These are phyloP conservation scores for Botrytis elliptica DNA, from an alignment of 2,329 filamentous ascomycete species.

Conservation along the genomic window DNA sequence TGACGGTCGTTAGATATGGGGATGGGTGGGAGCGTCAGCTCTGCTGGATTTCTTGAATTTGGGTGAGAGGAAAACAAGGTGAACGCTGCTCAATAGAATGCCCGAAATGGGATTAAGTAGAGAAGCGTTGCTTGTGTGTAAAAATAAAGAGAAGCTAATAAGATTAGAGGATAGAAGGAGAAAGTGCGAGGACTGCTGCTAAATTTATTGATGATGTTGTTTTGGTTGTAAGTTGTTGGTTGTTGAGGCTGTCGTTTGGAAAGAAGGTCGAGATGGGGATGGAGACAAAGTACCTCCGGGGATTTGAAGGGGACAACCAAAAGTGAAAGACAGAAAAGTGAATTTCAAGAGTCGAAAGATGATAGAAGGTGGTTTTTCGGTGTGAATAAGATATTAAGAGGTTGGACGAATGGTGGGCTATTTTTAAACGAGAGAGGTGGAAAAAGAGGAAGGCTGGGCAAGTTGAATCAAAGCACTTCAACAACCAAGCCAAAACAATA, in stretches of 20 bases:
- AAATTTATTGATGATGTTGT: constrained; percentile 11
- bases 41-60: constrained; percentile 27
- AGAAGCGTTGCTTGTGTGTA: neutral
- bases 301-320: no score
- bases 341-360: constrained; percentile 12
- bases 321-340: constrained; percentile 1
- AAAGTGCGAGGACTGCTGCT: constrained; percentile 15
- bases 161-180: neutral
- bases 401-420: constrained; percentile 15
- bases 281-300: neutral
- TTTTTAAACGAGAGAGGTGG: constrained; percentile 12
- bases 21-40: constrained; percentile 37
- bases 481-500: neutral
- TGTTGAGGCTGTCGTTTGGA: neutral
- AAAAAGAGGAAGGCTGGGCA: constrained; percentile 18
- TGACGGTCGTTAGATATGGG: constrained; percentile 39
- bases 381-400: constrained; percentile 18
- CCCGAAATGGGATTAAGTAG: constrained; percentile 23
- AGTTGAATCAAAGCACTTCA: constrained; percentile 6
- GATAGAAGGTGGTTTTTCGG: neutral
- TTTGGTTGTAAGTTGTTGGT: constrained; percentile 5
- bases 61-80: constrained; percentile 35
- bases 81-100: constrained; percentile 27
- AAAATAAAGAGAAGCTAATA: neutral
- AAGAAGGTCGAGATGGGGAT: neutral